Evolutionary conservation across 305 asterid species (phyloP).

Genomic region (Rubia tinctorum): DNA sequence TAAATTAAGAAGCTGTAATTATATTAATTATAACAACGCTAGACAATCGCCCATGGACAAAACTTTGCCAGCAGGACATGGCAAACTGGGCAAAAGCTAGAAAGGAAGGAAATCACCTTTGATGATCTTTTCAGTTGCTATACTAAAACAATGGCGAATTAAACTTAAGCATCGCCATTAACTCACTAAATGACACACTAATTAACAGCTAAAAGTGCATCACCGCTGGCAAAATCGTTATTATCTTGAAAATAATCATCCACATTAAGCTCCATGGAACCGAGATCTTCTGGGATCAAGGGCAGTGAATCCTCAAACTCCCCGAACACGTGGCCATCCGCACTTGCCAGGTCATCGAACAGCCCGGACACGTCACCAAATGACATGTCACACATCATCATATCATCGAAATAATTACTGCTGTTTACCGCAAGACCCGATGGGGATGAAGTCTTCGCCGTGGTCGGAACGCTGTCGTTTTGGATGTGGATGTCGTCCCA

Average conservation of each 20-base stretch:
- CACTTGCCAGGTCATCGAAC: conserved; percentile 14
- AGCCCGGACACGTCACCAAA: conserved; percentile 25
- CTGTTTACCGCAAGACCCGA: not conserved
- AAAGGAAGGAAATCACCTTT: not conserved
- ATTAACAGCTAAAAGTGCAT: conserved; percentile 39
- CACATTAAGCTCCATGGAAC: conserved; percentile 33
- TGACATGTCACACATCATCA: conserved; percentile 17
- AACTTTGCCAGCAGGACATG: conserved; percentile 45
- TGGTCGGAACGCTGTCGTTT: conserved; percentile 16
- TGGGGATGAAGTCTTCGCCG: not conserved
- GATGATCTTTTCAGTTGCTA: not conserved
- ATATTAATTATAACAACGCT: conserved; percentile 20
- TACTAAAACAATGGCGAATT: not conserved
- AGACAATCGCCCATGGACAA: conserved; percentile 45
- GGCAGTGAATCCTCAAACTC: conserved; percentile 29
- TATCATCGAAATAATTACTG: conserved; percentile 4
- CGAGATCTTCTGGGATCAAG: conserved; percentile 30
- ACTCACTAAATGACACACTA: conserved; percentile 2
- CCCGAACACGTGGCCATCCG: conserved; percentile 17
- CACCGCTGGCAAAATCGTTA: conserved; percentile 35
- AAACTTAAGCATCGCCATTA: not conserved
- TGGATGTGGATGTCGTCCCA: conserved; percentile 20
- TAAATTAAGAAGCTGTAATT: not conserved
- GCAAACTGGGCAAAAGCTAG: conserved; percentile 33
- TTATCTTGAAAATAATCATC: conserved; percentile 52